Base-by-base conservation (phyloP, 2,329 filamentous ascomycete species). In the Volutella citrinella region DNA sequence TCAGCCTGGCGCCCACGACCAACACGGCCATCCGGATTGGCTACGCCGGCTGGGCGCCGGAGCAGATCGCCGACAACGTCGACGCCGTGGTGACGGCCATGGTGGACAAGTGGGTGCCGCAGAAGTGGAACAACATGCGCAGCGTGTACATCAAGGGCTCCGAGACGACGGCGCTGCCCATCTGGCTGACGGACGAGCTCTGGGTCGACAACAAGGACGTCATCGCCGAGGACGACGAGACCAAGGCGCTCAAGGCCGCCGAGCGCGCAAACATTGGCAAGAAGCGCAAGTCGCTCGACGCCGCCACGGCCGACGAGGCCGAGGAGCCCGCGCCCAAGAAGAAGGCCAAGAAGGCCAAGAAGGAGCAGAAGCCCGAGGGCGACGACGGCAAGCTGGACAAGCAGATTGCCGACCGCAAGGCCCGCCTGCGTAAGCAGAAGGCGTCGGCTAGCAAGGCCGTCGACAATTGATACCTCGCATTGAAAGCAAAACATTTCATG, bases 171-270 rank as follows among this genome's bases (percentile, higher is more conserved):
- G 85, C 91, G 8, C 73, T 98, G 55, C 93, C 93, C n/a, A 82
- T 98, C 57, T 98, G 89, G 87, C 69, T 95, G 57, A 86, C 91
- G 5, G 84, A 89, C 49, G 89, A 96, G 72, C 72, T 98, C 45
- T 98, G 93, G 89, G 64, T 83, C 12, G 86, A 93, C 46, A 78
- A 83, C 40, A 74, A 80, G 42, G 82, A 87, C 43, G 78, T 84
- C 55, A 79, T 95, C 7, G 68, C 93, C 21, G 67, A 73, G 45
- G 69, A 73, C 22, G 66, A 72, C 38, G 72, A 71, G 49, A 55
- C 68, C 49, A 70, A 70, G 61, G 65, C 67, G 9, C 54, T 69
- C 40, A 51, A 56, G 48, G 44, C 36, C 7, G 40, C 42, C 6
- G 56, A 72, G 43, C 76, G 74, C 65, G 63, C 75, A 48, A 80